phyloP scores from a whole-genome alignment of 768 basidiomycete species.

The Daedalea quercina region DNA sequence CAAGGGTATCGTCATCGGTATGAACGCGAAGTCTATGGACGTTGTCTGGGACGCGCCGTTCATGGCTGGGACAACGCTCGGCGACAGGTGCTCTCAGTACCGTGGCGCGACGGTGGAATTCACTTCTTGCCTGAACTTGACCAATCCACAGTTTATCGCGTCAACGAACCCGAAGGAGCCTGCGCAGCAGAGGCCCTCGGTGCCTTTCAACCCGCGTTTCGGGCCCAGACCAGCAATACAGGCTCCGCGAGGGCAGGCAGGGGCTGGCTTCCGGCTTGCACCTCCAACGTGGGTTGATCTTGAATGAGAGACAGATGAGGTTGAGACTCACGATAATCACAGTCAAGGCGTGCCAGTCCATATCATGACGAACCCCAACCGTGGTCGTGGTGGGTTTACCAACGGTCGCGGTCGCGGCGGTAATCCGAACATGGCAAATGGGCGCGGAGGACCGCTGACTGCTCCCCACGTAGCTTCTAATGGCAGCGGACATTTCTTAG shows the following conservation, averaged over 20 bases:
- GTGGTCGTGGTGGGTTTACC: conserved; percentile 30
- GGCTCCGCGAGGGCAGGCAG: conserved; percentile 45
- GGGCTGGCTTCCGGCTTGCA: conserved; percentile 62
- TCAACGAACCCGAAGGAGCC: conserved; percentile 60
- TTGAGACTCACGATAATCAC: conserved; percentile 1
- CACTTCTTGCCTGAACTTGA: conserved; percentile 84
- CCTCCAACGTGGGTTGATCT: conserved; percentile 27
- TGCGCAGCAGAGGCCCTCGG: conserved; percentile 34
- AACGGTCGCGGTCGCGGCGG: conserved; percentile 15
- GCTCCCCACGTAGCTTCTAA: background rate
- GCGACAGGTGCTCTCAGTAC: conserved; percentile 89
- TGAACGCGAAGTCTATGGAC: conserved; percentile 85
- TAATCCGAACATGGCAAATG: conserved; percentile 17
- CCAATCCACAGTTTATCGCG: conserved; percentile 77
- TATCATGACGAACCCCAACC: conserved; percentile 77
- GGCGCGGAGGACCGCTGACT: conserved; percentile 24
- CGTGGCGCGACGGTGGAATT: conserved; percentile 87
- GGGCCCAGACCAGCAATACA: conserved; percentile 61
- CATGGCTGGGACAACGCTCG: conserved; percentile 85
- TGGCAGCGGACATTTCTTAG: background rate
- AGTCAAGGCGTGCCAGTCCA: conserved; percentile 39
- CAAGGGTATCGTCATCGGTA: conserved; percentile 90
- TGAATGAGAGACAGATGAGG: background rate
- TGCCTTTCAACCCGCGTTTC: conserved; percentile 60
- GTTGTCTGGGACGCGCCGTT: conserved; percentile 96